Evolutionary conservation across 2,329 filamentous ascomycete genomes (phyloP), one percentile per base, ranked within the genome.

Genomic region (Penicillium sp.): DNA sequence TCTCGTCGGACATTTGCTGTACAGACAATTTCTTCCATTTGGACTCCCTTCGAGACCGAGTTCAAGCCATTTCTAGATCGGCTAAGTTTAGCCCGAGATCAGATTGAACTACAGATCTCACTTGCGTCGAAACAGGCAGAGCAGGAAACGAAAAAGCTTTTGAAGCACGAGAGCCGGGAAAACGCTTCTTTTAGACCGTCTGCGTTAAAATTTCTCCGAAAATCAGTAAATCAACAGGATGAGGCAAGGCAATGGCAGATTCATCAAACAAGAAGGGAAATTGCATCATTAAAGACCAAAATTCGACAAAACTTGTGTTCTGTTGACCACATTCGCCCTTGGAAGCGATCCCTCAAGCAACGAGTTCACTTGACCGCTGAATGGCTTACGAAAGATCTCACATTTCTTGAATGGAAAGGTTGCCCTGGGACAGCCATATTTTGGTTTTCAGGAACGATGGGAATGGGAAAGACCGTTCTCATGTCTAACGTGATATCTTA

Each of bases 371-470:
- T 41, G 20, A 59, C 52, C 20, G 59, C 51, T 7, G 49, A 57
- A 34, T 55, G 47, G 47, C 23, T 50, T n/a, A 40, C 34, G 7
- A 26, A 54, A 3, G 46, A 59, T 4, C 21, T 24, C 0, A 32
- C 13, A 3, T 63, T 61, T 29, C 39, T 36, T 41, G 12, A 56
- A 18, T 61, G 60, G 58, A 33, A 48, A 23, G n/a, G 48, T 13
- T 21, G 26, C 20, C 17, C 23, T 12, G 13, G 37, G 9, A 45
- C 52, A 3, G 51, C 36, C 18, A 39, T 50, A 12, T 27, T 50
- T 29, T 63, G 61, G 61, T 59, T 54, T 30, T 50, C 48, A 24
- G 61, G 61, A 8, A 59, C 43, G 13, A 49, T 63, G 43, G 61
- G 61, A 3, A 32, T 44, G 26, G 41, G 41, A 21, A 62, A 61